A percentile compares a stretch with the other conserved stretches of the same genome.
phyloP scores from a whole-genome alignment of 495 filamentous ascomycete species.

The Penicillium chermesinum region DNA sequence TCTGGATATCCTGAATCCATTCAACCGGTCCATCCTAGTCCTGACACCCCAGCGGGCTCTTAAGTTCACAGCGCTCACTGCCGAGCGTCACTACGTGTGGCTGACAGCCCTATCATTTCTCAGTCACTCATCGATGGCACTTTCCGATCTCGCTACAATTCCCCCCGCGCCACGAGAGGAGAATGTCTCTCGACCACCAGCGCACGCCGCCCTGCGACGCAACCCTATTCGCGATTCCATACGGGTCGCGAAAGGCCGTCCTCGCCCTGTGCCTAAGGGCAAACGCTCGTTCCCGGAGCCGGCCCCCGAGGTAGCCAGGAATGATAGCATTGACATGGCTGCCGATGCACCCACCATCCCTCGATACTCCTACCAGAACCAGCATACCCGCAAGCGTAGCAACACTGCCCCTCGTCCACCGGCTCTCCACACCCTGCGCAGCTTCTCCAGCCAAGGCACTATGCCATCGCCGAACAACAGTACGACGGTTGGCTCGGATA shows the following conservation, averaged over 20 bases:
- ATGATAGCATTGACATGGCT: constrained; percentile 35
- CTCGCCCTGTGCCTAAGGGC: constrained; percentile 45
- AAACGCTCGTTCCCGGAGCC: constrained; percentile 37
- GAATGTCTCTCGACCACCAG: constrained; percentile 30
- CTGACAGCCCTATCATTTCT: constrained; percentile 90
- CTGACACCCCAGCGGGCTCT: constrained; percentile 88
- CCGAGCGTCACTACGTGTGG: constrained; percentile 93
- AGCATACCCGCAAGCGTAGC: constrained; percentile 75
- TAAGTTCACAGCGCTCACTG: constrained; percentile 82
- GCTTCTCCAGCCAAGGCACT: constrained; percentile 62
- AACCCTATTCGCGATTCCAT: constrained; percentile 85
- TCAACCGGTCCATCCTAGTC: constrained; percentile 93
- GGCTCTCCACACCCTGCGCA: constrained; percentile 53
- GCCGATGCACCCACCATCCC: constrained; percentile 81
- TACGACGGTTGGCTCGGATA: constrained; percentile 54
- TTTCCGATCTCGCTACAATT: constrained; percentile 57
- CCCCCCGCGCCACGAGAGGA: constrained; percentile 52
- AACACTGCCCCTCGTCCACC: constrained; percentile 72
- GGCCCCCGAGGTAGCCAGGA: constrained; percentile 33
- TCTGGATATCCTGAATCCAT: constrained; percentile 50
- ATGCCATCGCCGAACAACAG: constrained; percentile 33
- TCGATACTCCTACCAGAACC: constrained; percentile 66
- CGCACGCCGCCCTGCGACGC: constrained; percentile 43
- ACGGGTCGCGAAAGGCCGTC: constrained; percentile 76
- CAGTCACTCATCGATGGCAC: constrained; percentile 72